Evolutionary conservation across 768 basidiomycete genomes (phyloP), one percentile per base, ranked within the genome.

Genomic region (Serendipita sp.): DNA sequence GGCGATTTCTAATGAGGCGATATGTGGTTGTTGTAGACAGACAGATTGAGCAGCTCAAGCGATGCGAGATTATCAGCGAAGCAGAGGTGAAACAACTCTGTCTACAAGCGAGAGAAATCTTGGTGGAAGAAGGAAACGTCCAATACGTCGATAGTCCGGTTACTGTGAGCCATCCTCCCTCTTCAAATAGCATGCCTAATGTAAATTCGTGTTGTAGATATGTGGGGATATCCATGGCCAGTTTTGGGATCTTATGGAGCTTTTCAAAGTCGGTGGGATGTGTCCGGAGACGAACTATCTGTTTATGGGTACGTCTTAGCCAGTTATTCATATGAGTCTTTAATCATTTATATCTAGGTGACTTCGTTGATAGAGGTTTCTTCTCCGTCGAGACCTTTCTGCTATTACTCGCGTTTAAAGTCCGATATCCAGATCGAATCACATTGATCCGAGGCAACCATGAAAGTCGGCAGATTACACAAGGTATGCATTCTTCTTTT

Each of bases 171-270:
- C 4, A 4, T 20, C 4, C 22, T n/a, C 53, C 4, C 53, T 4
- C n/a, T 28, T 28, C 5, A 48, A 17, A 3, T 4, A 17, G 3
- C 45, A 3, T 48, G 3, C 7, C n/a, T 17, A 17, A 20, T 48
- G 5, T 9, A 5, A 33, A 20, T n/a, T 24, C 20, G 11, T 9
- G 7, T 58, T 28, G 17, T n/a, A 58, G 53, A 87, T 91, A 67
- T 90, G 89, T 70, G 94, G 94, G 30, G 94, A 97, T 71, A 95
- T 98, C 61, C 94, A 98, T 69, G 94, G 94, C 24, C 95, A 98
- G 72, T 96, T 96, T 74, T 98, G 92, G 86, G 95, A 98, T 70
- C 76, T 98, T 51, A 78, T 95, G 34, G 93, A 99, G 74, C 75
- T 99, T 58, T 76, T 96, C 68, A 75, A 87, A 67, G 85, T 90